Base-by-base conservation (phyloP, 768 basidiomycete genomes). In the Amanita molliuscula region DNA sequence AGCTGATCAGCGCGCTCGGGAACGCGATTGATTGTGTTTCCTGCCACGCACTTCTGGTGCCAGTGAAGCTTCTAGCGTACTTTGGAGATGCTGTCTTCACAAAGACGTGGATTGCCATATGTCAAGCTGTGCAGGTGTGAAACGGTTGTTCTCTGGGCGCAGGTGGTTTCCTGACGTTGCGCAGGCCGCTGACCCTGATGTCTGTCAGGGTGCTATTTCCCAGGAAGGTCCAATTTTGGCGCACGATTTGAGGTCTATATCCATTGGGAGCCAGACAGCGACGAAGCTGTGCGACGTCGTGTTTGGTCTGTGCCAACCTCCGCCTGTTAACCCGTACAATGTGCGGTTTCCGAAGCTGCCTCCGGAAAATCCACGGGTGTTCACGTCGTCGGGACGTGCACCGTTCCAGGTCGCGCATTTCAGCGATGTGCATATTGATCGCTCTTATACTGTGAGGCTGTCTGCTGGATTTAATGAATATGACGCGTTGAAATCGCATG, bases 391-490 rank as follows among this genome's bases (percentile, higher is more conserved):
- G 1, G 71, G 75, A 4, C 67, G 65, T 43, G 20, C 63, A 18
- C 73, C 78, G 1, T 73, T 81, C 58, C 70, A 77, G 54, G 76
- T 81, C 6, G 72, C 73, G 0, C 81, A 83, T 57, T 73, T 83
- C 58, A 78, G 76, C 55, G 81, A 82, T 57, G 74, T 75, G 4
- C 81, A 83, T 55, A 75, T 83, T 31, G 81, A 82, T 55, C 65
- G 78, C 26, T 55, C 68, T 6, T 82, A 82, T 56, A 62, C 67
- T 18, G 78, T 79, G 54, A 48, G 72, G 8, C 11, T 4, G 13
- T 8, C 7, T 34, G 34, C 34, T 8, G 1, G 47, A 21, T 1
- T 31, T 51, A 16, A 44, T 3, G 13, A 18, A 26, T 26, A 4
- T 11, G 8, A 6, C 28, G 13, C 29, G 16, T 47, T 31, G 28